These are phyloP conservation scores for Alternaria conjuncta DNA, from an alignment of 2,329 filamentous ascomycete genomes.

Conservation along the genomic window DNA sequence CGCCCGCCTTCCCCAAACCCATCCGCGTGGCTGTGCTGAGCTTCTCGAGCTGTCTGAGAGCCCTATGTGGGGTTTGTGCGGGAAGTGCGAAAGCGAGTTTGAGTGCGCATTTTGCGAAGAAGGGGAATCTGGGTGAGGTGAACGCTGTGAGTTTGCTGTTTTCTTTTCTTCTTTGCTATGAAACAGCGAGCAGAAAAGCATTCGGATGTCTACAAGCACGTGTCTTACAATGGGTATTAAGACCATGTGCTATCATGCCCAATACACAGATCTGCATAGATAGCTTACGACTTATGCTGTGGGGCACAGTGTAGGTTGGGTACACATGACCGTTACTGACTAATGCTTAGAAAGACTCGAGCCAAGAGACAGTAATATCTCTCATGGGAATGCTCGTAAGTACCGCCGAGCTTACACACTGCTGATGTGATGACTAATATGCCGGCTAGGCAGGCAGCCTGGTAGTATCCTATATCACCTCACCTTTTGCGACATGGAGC, in stretches of 20 bases:
- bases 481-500: conserved; percentile 73
- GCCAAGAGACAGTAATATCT: conserved; percentile 92
- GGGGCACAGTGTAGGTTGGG: not conserved
- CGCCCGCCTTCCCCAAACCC: conserved; percentile 71
- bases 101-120: conserved; percentile 87
- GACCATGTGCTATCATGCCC: not conserved
- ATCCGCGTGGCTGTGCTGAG: conserved; percentile 65
- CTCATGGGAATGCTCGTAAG: conserved; percentile 80
- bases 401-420: conserved; percentile 8
- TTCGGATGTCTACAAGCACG: not conserved
- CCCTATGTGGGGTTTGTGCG: conserved; percentile 87
- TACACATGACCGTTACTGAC: not conserved
- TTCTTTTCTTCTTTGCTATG: not conserved
- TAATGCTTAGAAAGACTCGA: conserved; percentile 74
- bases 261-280: not conserved
- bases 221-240: not conserved
- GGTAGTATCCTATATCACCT: conserved; percentile 77
- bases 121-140: conserved; percentile 87
- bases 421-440: conserved; percentile 17
- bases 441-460: conserved; percentile 69
- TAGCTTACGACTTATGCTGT: not conserved
- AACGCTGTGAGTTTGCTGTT: conserved; percentile 69
- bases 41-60: conserved; percentile 63
- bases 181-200: not conserved
- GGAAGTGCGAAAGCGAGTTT: conserved; percentile 89